Base-by-base conservation (phyloP, 768 basidiomycete genomes). In the Termitomyces sp. region DNA sequence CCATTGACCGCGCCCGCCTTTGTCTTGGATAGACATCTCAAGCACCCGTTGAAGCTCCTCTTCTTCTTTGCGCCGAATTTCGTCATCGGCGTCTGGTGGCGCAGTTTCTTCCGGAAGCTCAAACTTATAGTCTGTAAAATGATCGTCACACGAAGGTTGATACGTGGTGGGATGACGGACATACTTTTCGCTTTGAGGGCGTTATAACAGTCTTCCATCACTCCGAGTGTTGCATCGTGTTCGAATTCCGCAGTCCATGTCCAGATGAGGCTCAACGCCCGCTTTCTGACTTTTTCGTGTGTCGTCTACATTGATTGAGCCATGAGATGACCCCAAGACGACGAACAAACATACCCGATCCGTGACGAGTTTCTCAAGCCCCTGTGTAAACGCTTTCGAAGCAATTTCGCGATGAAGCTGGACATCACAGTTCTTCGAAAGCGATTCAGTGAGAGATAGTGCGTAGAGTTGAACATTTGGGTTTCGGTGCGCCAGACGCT, bases 391-490 rank as follows among this genome's bases (percentile, higher is more conserved):
- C 3, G 91, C 90, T 52, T 91, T 82, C 22, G 89, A 91, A 0
- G 93, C 87, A 51, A 99, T 78, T 71, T 99, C 96, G 46, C 88
- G 80, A 69, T 94, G 85, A 12, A 98, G 74, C 26, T 84, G 79
- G 61, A 88, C 79, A 2, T 85, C 84, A 63, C 92, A 92, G 72
- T 99, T 99, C 82, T 95, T 96, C 37, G 88, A 86, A 12, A 99
- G 79, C 0, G 94, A 83, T 67, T 98, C 96, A 2, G 88, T 81
- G 18, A 98, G 79, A 1, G 92, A 84, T 5, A 99, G 83, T 5
- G 96, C 83, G 67, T 95, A 98, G 1, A 98, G 82, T 73, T 99
- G 97, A 2, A 99, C 97, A 64, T 96, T 99, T 2, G 97, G 90
- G 69, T 91, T 97, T 20, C 97, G 85, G 72, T 99, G 97, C 10